Evolutionary conservation across 108 stramenopile genomes (phyloP).

Genomic region (Cyclostephanos invisitatus): DNA sequence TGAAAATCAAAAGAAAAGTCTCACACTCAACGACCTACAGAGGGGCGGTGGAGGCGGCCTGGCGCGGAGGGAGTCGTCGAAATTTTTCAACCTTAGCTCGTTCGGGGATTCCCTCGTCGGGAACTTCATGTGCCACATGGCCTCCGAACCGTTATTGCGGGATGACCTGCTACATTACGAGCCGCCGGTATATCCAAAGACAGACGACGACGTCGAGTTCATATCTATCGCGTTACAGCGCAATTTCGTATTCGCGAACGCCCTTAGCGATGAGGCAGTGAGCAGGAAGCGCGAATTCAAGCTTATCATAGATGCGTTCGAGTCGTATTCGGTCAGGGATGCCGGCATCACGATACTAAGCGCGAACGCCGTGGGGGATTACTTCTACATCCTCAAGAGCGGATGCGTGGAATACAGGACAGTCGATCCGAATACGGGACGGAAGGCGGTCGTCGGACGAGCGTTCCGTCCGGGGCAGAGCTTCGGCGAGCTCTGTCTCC

Average conservation of each 20-base stretch:
- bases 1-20: no score
- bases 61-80: not conserved
- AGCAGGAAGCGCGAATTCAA: constrained; percentile 35
- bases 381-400: constrained; percentile 67
- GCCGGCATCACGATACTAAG: constrained; percentile 16
- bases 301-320: constrained; percentile 49
- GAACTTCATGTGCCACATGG: constrained; percentile 34
- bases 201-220: constrained; percentile 30
- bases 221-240: constrained; percentile 31
- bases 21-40: not conserved
- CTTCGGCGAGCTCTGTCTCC: constrained; percentile 78
- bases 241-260: constrained; percentile 59
- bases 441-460: constrained; percentile 22
- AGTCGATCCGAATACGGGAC: constrained; percentile 35
- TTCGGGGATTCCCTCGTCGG: constrained; percentile 1
- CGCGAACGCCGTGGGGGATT: constrained; percentile 60
- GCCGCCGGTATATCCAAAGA: constrained; percentile 35
- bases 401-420: constrained; percentile 44
- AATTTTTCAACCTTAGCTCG: not conserved
- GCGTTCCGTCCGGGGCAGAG: constrained; percentile 41
- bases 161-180: constrained; percentile 15
- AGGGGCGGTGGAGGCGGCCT: not conserved
- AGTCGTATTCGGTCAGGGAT: constrained; percentile 15
- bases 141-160: constrained; percentile 16
- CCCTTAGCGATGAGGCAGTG: constrained; percentile 28